Base-by-base conservation (phyloP, 352 stramenopile species). In the Lagenidium giganteum region DNA sequence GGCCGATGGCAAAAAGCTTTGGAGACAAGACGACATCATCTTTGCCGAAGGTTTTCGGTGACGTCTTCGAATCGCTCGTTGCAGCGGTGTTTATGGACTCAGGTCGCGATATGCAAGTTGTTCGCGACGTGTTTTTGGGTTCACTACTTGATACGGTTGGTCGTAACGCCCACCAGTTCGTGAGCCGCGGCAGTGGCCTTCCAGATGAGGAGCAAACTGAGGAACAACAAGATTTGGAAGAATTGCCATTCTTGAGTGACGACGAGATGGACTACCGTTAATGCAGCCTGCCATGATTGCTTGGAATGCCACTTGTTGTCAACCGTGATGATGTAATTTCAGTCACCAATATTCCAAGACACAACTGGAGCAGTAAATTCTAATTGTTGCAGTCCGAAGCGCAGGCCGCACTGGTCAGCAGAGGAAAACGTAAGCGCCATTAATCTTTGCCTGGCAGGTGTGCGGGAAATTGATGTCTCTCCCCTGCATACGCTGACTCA, bases 41-140 rank as follows among this genome's bases (percentile, higher is more conserved):
- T 2, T 51, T 93, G 21, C 83, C 83, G 11, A 95, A 95, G 51
- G 78, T 92, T 55, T 91, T 90, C 60, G 83, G 70, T 6, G 83
- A 95, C 48, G 73, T 91, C 11, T 93, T 93, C 56, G 83, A 95
- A 72, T 79, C 83, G 2, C 69, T 95, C 22, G 79, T 93, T 20
- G 83, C 83, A 1, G 83, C 81, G 0, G 82, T 95, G 25, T 95
- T 93, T 57, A 47, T 95, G 23, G 83, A 95, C 33, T 89, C 79
- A 2, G 71, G 64, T 5, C 65, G 65, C 12, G 70, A 90, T 47
- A 57, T 95, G 12, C 67, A 83, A 28, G 57, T 64, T 16, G 70
- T 93, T 22, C 75, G 78, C 14, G 76, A 92, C 36, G 75, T 95
- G 8, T 95, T 95, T 59, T 73, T 93, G 37, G 78, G 75, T 0